phyloP scores from a whole-genome alignment of 495 filamentous ascomycete genomes.

The Lichina pygmaea region DNA sequence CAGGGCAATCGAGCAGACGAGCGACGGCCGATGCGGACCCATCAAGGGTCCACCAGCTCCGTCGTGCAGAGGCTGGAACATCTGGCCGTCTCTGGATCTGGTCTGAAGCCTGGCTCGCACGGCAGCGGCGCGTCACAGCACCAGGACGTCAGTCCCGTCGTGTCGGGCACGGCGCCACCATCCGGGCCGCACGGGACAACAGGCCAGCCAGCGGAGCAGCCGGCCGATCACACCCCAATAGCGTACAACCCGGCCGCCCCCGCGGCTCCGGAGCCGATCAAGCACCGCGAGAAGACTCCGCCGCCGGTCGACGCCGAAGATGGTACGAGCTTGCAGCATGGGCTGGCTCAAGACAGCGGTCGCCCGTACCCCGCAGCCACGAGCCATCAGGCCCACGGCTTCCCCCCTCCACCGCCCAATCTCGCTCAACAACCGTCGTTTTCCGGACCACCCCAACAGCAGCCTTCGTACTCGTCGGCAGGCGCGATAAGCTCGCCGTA shows the following conservation, averaged over 20 bases:
- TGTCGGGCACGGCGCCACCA: not conserved
- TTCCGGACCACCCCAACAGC: not conserved
- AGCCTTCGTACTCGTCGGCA: not conserved
- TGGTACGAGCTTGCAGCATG: conserved; percentile 44
- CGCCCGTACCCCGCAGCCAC: not conserved
- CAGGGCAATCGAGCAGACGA: conserved; percentile 32
- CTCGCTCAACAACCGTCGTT: not conserved
- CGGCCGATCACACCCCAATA: conserved; percentile 29
- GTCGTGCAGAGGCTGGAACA: conserved; percentile 69
- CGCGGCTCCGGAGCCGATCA: conserved; percentile 55
- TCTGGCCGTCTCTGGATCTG: conserved; percentile 35
- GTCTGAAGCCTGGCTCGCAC: not conserved
- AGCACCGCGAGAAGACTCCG: conserved; percentile 71
- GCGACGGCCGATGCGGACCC: conserved; percentile 22
- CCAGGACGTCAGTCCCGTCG: not conserved
- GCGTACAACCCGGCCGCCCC: conserved; percentile 82
- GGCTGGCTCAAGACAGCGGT: conserved; percentile 16
- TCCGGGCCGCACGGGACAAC: conserved; percentile 8
- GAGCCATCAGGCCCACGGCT: not conserved
- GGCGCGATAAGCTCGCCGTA: conserved; percentile 6
- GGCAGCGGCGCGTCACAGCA: conserved; percentile 5
- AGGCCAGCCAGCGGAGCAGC: conserved; percentile 14
- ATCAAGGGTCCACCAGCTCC: conserved; percentile 34
- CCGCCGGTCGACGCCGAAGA: conserved; percentile 45
- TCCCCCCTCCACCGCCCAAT: conserved; percentile 5